phyloP scores from a whole-genome alignment of 257 asterid genomes.

The Solanum acaule region DNA sequence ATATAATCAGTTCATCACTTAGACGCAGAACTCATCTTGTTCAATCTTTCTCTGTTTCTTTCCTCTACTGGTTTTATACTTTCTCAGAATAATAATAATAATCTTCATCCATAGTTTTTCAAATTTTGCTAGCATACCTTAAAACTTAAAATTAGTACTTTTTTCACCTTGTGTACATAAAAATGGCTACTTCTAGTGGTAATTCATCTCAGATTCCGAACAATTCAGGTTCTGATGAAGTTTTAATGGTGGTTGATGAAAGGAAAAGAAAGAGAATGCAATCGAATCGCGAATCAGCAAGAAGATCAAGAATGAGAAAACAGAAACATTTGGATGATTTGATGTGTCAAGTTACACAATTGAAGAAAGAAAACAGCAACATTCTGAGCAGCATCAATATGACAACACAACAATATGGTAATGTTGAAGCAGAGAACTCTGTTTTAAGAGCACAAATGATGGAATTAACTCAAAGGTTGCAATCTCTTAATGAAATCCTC shows the following conservation, averaged over 20 bases:
- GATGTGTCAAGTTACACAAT: conserved; percentile 56
- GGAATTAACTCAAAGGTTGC: too few species aligned
- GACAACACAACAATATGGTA: too few species aligned
- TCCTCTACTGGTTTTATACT: conserved; percentile 93
- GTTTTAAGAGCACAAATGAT: too few species aligned
- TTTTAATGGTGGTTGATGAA: conserved; percentile 28
- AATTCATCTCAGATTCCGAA: conserved; percentile 39
- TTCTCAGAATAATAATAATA: conserved; percentile 43
- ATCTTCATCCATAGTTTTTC: background rate
- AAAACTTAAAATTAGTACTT: background rate
- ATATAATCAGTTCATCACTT: conserved; percentile 50
- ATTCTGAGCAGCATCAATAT: too few species aligned
- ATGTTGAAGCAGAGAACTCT: too few species aligned
- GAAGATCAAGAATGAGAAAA: conserved; percentile 83
- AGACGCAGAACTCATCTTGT: conserved; percentile 76
- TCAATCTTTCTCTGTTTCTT: conserved; percentile 89
- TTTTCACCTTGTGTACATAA: background rate
- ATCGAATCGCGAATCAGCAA: conserved; percentile 91
- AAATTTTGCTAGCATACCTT: background rate
- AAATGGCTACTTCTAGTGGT: conserved; percentile 64
- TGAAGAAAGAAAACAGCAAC: too few species aligned
- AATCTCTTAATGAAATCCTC: too few species aligned
- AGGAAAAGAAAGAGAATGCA: conserved; percentile 82
- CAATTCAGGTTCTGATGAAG: conserved; percentile 38
- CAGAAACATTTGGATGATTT: conserved; percentile 82